phyloP scores from a whole-genome alignment of 2,329 filamentous ascomycete species.

The Phoma sp. region DNA sequence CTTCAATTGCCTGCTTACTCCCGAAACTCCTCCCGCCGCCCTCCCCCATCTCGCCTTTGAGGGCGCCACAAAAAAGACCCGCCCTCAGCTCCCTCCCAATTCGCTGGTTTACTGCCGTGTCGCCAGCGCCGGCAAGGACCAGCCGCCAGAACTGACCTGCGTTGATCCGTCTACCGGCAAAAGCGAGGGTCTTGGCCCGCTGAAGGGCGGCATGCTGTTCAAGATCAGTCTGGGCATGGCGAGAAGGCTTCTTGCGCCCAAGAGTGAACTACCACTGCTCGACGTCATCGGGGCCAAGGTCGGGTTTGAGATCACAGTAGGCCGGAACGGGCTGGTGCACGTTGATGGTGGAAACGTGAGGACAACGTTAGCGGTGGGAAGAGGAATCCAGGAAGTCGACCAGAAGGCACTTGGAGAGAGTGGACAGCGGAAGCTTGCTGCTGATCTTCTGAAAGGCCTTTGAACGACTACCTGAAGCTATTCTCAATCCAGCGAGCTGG shows the following conservation, averaged over 20 bases:
- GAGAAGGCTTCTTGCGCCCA: slow-evolving; percentile 72
- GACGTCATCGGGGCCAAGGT: slow-evolving; percentile 83
- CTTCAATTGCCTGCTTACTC: slow-evolving; percentile 79
- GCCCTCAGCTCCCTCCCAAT: slow-evolving; percentile 75
- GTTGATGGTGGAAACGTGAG: slow-evolving; percentile 78
- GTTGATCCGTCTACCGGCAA: slow-evolving; percentile 86
- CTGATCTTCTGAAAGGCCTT: slow-evolving; percentile 64
- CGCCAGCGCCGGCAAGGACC: slow-evolving; percentile 63
- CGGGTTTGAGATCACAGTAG: slow-evolving; percentile 91
- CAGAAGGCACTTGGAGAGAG: slow-evolving; percentile 67
- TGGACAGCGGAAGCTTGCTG: slow-evolving; percentile 73
- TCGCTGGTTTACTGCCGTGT: slow-evolving; percentile 90
- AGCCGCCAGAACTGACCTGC: slow-evolving; percentile 90
- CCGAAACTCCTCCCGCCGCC: slow-evolving; percentile 66
- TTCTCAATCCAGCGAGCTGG: neutral
- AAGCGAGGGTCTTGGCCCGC: slow-evolving; percentile 81
- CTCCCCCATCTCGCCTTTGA: slow-evolving; percentile 93
- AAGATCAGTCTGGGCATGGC: slow-evolving; percentile 80
- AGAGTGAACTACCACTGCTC: slow-evolving; percentile 70
- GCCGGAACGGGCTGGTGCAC: slow-evolving; percentile 91
- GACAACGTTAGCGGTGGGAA: slow-evolving; percentile 78
- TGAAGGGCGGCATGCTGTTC: slow-evolving; percentile 87
- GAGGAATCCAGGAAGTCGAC: slow-evolving; percentile 79
- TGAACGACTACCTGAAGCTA: neutral
- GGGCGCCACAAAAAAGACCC: slow-evolving; percentile 87